Conservation (phyloP, 2,329 filamentous ascomycete genomes). For the Botrytis sinoallii region DNA sequence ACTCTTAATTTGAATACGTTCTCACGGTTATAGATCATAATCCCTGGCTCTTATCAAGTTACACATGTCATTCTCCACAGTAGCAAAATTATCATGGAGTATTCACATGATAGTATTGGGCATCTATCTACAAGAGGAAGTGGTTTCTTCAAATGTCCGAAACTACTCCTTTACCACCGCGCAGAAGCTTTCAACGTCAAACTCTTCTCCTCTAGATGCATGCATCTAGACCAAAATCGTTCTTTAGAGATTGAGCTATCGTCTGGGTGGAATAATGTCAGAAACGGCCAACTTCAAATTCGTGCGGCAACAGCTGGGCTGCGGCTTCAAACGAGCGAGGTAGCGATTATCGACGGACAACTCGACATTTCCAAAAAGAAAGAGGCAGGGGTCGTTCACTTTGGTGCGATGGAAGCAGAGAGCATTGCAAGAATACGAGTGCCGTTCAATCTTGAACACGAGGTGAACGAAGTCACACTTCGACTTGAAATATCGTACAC, state of each 20-base stretch:
- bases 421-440: slow-evolving; percentile 58
- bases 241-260: slow-evolving; percentile 70
- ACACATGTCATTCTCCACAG: slow-evolving; percentile 66
- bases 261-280: slow-evolving; percentile 71
- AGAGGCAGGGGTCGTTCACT: slow-evolving; percentile 52
- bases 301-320: slow-evolving; percentile 64
- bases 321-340: slow-evolving; percentile 59
- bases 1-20: not conserved
- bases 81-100: slow-evolving; percentile 61
- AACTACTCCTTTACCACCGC: slow-evolving; percentile 71
- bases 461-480: slow-evolving; percentile 66
- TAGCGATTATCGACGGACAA: slow-evolving; percentile 46
- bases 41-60: slow-evolving; percentile 72
- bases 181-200: slow-evolving; percentile 65
- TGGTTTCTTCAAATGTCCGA: slow-evolving; percentile 56
- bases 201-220: slow-evolving; percentile 63
- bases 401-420: slow-evolving; percentile 46
- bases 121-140: slow-evolving; percentile 22
- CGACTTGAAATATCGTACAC: slow-evolving; percentile 74
- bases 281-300: slow-evolving; percentile 57
- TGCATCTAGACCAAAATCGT: slow-evolving; percentile 77
- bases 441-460: slow-evolving; percentile 81
- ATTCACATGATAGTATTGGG: slow-evolving; percentile 54
- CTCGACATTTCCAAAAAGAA: slow-evolving; percentile 48
- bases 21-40: slow-evolving; percentile 51